Evolutionary conservation across 2,329 filamentous ascomycete genomes (phyloP), one percentile per base, ranked within the genome.

Genomic region (Verticillium albo-atrum): DNA sequence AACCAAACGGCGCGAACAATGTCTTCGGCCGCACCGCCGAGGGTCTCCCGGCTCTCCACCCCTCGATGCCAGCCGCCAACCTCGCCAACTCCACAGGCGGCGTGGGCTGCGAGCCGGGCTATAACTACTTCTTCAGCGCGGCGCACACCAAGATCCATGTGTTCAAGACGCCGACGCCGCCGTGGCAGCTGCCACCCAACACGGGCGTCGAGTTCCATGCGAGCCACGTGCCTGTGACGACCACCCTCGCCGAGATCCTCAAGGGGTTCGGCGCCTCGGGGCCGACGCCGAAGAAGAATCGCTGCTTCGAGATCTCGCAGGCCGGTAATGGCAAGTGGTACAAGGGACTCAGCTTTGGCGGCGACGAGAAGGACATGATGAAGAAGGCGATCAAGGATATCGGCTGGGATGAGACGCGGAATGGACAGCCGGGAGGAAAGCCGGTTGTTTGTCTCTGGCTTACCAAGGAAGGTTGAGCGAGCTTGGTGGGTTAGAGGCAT

Each of bases 371-470:
- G 37, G 77, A 76, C 10, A 70, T 75, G 32, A 71, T 84, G 63
- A 75, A 74, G 62, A 78, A 79, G 75, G 78, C 77, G 1, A 72
- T 89, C 61, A 76, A 72, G 61, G 79, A 85, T 1, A 66, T 87
- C 10, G 87, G 87, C 0, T 89, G 87, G 86, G 81, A 85, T 37
- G 68, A 70, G 20, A 75, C 74, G 2, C 69, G 84, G 9, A 80
- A 75, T 1, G 84, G 83, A 0, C 69, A 76, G 17, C 68, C 71
- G 0, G 77, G 77, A 0, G 75, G 78, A 64, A 82, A 81, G 70
- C 80, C 81, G 0, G 78, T 86, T 3, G 80, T 87, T n/a, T 87
- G 83, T 69, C 63, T 88, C 17, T 88, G 84, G 77, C 75, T 86
- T 58, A 82, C 79, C 20, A 85, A 83, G 69, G 79, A 76, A 55